Percentiles rank a stretch among this genome's conserved stretches.
Evolutionary conservation across 2,329 filamentous ascomycete genomes (phyloP).

Genomic region (Emergomyces pasteurianus): DNA sequence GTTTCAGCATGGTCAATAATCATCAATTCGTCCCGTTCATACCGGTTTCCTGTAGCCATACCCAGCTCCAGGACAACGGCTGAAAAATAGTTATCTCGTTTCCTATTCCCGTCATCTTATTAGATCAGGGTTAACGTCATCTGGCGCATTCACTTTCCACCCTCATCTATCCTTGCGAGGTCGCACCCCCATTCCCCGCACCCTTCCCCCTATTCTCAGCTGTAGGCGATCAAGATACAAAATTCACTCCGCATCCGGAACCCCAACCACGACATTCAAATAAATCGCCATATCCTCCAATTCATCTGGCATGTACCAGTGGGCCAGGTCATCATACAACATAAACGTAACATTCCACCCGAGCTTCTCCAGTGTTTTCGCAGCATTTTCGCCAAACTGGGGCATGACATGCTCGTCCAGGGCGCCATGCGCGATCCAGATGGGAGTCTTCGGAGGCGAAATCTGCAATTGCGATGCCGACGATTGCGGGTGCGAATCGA

Average conservation of each 20-base stretch:
- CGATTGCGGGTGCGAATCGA: background rate
- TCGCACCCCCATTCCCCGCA: background rate
- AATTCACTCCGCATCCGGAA: constrained; percentile 5
- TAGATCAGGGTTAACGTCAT: too few relatives aligned
- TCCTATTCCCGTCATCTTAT: too few relatives aligned
- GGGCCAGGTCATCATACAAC: constrained; percentile 12
- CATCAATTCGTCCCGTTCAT: too few relatives aligned
- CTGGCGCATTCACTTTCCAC: too few relatives aligned
- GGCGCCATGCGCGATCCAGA: constrained; percentile 10
- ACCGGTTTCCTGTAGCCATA: too few relatives aligned
- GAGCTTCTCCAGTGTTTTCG: constrained; percentile 8
- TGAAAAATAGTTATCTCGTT: too few relatives aligned
- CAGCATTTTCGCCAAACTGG: constrained; percentile 6
- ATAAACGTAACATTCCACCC: constrained; percentile 12
- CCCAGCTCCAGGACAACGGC: too few relatives aligned
- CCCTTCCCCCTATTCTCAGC: background rate
- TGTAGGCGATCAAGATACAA: background rate
- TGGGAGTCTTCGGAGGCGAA: constrained; percentile 3
- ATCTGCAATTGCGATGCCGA: background rate
- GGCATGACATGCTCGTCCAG: constrained; percentile 6
- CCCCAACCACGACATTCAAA: constrained; percentile 6
- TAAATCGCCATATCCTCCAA: constrained; percentile 12
- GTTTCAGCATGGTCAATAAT: too few relatives aligned
- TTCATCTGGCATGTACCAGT: constrained; percentile 10
- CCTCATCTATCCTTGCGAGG: too few relatives aligned